These are phyloP conservation scores for Botrytis squamosa DNA, from an alignment of 2,329 filamentous ascomycete genomes.

Conservation along the genomic window DNA sequence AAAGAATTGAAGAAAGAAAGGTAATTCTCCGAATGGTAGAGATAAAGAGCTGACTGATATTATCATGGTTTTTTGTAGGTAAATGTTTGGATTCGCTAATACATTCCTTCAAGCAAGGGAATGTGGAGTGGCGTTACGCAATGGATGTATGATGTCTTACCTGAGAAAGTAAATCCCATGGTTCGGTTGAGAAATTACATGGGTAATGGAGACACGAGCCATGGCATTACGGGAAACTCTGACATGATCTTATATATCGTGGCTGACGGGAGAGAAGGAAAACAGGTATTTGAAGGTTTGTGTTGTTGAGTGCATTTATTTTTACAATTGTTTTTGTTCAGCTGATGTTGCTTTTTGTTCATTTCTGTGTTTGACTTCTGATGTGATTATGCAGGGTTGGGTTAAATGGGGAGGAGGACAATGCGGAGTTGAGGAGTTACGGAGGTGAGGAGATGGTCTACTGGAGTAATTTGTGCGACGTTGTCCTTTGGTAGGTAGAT, in stretches of 20 bases:
- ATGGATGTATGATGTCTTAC: not conserved
- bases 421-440: not conserved
- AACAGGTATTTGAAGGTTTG: not conserved
- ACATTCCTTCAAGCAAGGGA: conserved; percentile 1
- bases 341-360: not conserved
- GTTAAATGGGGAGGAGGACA: not conserved
- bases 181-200: not conserved
- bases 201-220: not conserved
- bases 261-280: not conserved
- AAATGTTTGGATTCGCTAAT: not conserved
- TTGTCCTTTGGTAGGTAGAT: not conserved
- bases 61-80: not conserved
- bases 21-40: not conserved
- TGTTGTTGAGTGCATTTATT: not conserved
- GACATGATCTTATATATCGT: not conserved
- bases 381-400: not conserved
- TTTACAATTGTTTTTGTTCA: not conserved
- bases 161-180: not conserved
- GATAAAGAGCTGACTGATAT: conserved; percentile 13
- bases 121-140: not conserved
- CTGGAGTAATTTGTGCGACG: not conserved
- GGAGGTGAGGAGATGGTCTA: not conserved
- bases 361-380: not conserved
- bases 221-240: not conserved
- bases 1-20: conserved; percentile 1